Percentiles rank a stretch among this genome's conserved stretches.
Evolutionary conservation across 2,329 filamentous ascomycete genomes (phyloP).

Genomic region (Pseudocercospora pini-densiflorae): DNA sequence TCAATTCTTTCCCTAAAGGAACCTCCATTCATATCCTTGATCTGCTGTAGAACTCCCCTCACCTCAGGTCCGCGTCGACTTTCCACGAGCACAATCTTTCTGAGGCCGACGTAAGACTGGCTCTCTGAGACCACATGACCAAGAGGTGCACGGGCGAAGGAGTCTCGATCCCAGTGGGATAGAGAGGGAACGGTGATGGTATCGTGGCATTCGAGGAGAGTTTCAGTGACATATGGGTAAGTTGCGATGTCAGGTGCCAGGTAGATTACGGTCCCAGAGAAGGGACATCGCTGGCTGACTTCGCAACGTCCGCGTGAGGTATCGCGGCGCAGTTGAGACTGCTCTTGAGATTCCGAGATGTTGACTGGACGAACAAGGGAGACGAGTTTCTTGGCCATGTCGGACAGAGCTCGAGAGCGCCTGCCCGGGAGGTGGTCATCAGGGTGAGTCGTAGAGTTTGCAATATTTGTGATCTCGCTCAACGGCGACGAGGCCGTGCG

Average conservation of each 20-base stretch:
- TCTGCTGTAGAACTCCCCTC: slow-evolving; percentile 20
- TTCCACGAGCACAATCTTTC: slow-evolving; percentile 42
- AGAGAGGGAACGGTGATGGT: slow-evolving; percentile 20
- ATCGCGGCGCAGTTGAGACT: slow-evolving; percentile 11
- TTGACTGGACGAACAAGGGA: slow-evolving; percentile 1
- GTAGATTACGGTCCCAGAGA: slow-evolving; percentile 31
- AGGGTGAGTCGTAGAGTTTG: slow-evolving; percentile 2
- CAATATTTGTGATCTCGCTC: slow-evolving; percentile 25
- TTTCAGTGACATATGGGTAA: slow-evolving; percentile 36
- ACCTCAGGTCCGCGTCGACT: slow-evolving; percentile 27
- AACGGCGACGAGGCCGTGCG: slow-evolving; percentile 17
- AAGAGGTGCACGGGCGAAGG: slow-evolving; percentile 27
- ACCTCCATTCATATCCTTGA: slow-evolving; percentile 32
- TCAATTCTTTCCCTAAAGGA: slow-evolving; percentile 36
- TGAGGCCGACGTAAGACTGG: slow-evolving; percentile 37
- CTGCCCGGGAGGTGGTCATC: background rate
- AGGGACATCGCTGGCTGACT: slow-evolving; percentile 25
- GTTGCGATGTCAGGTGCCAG: slow-evolving; percentile 37
- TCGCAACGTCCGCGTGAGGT: slow-evolving; percentile 13
- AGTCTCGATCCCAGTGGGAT: slow-evolving; percentile 39
- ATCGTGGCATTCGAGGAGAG: slow-evolving; percentile 34
- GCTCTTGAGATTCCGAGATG: background rate
- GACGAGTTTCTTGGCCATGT: slow-evolving; percentile 15
- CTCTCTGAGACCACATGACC: slow-evolving; percentile 37
- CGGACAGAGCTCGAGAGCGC: slow-evolving; percentile 11